phyloP scores from a whole-genome alignment of 169 alveolate genomes.

The Eimeria tenella region DNA sequence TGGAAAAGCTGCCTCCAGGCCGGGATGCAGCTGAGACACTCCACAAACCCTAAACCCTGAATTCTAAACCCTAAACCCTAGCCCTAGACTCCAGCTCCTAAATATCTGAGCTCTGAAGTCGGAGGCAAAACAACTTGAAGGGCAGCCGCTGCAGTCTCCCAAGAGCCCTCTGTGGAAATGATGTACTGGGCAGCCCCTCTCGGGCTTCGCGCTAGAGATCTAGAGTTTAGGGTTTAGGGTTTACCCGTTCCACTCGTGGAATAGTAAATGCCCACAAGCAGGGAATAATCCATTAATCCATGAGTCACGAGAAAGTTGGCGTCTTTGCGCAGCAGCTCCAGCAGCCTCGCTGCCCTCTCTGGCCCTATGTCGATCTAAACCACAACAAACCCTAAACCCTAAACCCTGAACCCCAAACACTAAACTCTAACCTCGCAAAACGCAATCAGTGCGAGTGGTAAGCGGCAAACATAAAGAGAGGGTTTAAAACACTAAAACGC shows the following conservation, averaged over 20 bases:
- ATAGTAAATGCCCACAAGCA: conserved; percentile 7
- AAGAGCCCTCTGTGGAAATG: too few species aligned
- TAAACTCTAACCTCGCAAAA: not conserved
- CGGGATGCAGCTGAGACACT: not conserved
- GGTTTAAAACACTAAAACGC: not conserved
- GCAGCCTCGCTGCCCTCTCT: not conserved
- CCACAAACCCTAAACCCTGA: not conserved
- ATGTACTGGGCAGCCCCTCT: too few species aligned
- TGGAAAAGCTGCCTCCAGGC: too few species aligned
- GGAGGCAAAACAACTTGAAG: too few species aligned
- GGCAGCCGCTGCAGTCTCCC: too few species aligned
- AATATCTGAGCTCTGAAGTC: too few species aligned
- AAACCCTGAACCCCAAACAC: not conserved
- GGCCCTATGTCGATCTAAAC: conserved; percentile 11
- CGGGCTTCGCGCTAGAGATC: too few species aligned
- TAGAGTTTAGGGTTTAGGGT: not conserved
- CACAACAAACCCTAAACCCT: not conserved
- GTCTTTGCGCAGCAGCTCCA: not conserved
- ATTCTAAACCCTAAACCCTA: not conserved
- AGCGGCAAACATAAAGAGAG: too few species aligned
- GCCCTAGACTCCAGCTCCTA: not conserved
- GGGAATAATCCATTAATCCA: conserved; percentile 2
- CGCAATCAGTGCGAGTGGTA: too few species aligned
- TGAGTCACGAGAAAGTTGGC: not conserved
- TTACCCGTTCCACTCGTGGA: not conserved